phyloP scores from a whole-genome alignment of 169 alveolate species.

The Plasmodium billcollinsi region DNA sequence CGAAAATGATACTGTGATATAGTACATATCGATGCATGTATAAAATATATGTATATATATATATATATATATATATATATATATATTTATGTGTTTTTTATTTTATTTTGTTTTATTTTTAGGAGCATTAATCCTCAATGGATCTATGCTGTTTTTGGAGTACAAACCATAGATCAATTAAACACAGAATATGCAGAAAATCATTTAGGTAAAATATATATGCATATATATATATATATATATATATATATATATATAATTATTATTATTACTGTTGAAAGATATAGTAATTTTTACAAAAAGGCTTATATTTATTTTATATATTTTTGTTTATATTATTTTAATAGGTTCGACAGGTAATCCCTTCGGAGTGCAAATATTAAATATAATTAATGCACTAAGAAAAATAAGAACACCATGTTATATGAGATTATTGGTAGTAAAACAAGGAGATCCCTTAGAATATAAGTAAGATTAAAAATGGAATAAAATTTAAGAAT shows the following conservation, averaged over 20 bases:
- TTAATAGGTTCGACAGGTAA: conserved; percentile 74
- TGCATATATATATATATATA: background rate
- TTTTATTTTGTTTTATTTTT: background rate
- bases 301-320: background rate
- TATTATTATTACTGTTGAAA: background rate
- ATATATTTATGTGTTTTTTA: conserved; percentile 1
- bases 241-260: background rate
- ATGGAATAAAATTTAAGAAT: background rate
- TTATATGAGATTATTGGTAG: conserved; percentile 82
- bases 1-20: background rate
- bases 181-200: conserved; percentile 89
- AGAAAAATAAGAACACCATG: conserved; percentile 81
- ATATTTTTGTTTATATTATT: background rate
- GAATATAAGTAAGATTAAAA: conserved; percentile 79
- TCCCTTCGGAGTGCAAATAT: conserved; percentile 84
- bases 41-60: background rate
- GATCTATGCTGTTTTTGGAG: conserved; percentile 88
- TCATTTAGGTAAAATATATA: conserved; percentile 77
- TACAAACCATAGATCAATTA: conserved; percentile 84
- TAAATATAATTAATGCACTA: conserved; percentile 81
- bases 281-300: background rate
- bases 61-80: background rate
- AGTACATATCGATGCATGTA: background rate
- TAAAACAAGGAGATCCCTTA: conserved; percentile 88
- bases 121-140: conserved; percentile 86